Percentiles rank a stretch among this genome's conserved stretches.
Evolutionary conservation across 352 stramenopile species (phyloP).

Genomic region (Phytophthora crassamura): DNA sequence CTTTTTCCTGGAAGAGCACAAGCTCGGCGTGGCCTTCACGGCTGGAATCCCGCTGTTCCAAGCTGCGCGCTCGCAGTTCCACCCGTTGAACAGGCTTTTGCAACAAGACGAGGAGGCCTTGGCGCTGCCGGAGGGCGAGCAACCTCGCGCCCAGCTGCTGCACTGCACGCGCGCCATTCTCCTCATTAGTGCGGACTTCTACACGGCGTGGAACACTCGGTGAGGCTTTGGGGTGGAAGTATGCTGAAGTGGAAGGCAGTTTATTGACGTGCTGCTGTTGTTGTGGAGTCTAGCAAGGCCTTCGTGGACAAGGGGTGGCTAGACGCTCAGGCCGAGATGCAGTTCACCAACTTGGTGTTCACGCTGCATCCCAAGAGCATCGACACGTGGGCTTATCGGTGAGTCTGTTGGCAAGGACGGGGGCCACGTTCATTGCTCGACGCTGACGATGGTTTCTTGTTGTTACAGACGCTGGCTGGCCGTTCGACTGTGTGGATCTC

Average conservation of each 20-base stretch:
- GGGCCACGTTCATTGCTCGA: neutral
- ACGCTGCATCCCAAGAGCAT: constrained; percentile 83
- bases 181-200: constrained; percentile 83
- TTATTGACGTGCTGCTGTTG: neutral
- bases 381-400: too few relatives aligned
- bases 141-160: constrained; percentile 40
- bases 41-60: constrained; percentile 60
- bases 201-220: constrained; percentile 87
- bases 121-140: constrained; percentile 3
- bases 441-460: constrained; percentile 12
- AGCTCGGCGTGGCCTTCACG: constrained; percentile 75
- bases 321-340: constrained; percentile 50
- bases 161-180: constrained; percentile 67
- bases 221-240: constrained; percentile 22
- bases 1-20: constrained; percentile 80
- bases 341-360: constrained; percentile 79
- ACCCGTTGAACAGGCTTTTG: constrained; percentile 47
- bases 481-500: constrained; percentile 36
- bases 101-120: constrained; percentile 17
- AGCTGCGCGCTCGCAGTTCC: constrained; percentile 61
- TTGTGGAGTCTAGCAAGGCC: constrained; percentile 49
- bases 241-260: neutral
- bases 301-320: constrained; percentile 56
- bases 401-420: neutral
- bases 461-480: constrained; percentile 60